Percentiles rank a stretch among this genome's conserved stretches.
Conservation (phyloP, 108 stramenopile species). For the Nitzschia palea region DNA sequence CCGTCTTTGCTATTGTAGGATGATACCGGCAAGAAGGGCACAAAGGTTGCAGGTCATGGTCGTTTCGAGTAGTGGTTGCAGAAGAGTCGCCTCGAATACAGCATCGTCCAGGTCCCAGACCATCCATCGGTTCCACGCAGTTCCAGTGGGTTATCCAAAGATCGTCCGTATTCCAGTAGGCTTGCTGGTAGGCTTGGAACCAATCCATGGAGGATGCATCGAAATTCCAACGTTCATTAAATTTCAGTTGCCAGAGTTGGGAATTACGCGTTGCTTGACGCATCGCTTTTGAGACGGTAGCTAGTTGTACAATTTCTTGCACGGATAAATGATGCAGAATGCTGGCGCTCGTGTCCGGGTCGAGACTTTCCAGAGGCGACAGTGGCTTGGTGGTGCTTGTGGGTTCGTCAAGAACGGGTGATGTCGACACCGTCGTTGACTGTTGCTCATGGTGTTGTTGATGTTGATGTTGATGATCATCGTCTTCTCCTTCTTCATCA, state of each 20-base stretch:
- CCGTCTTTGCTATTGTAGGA: neutral
- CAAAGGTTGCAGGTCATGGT: neutral
- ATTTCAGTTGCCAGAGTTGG: constrained; percentile 53
- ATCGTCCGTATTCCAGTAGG: constrained; percentile 60
- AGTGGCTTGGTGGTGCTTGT: neutral
- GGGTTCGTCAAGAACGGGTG: neutral
- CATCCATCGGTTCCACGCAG: constrained; percentile 55
- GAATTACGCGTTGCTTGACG: constrained; percentile 12
- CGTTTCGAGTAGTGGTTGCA: neutral
- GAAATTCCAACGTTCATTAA: constrained; percentile 53
- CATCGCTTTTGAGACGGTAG: constrained; percentile 19
- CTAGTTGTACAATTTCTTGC: constrained; percentile 24
- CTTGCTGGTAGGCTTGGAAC: constrained; percentile 49
- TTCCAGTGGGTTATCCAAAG: constrained; percentile 79
- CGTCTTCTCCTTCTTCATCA: neutral
- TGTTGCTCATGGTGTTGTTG: neutral
- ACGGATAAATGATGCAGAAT: constrained; percentile 26
- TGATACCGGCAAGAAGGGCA: constrained; percentile 17
- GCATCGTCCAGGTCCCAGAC: constrained; percentile 48
- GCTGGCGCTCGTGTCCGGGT: constrained; percentile 11
- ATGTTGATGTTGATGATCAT: neutral
- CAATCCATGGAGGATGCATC: constrained; percentile 23
- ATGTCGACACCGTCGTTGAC: neutral
- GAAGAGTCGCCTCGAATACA: constrained; percentile 18
- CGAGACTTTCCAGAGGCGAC: neutral